phyloP scores from a whole-genome alignment of 805 yeast genomes.

The Kodamaea hsintzibuensis region DNA sequence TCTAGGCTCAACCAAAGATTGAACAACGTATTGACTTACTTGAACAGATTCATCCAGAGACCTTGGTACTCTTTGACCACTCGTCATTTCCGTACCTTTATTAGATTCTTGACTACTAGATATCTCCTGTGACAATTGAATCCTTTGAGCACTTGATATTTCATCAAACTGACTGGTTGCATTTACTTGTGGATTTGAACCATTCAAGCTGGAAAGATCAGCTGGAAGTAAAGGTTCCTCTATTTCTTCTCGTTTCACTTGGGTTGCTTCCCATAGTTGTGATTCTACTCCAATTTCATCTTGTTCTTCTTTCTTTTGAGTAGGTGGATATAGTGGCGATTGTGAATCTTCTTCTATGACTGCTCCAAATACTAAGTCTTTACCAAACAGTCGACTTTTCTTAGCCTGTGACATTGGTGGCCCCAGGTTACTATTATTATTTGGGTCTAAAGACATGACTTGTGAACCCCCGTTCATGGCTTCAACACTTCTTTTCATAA shows the following conservation, averaged over 20 bases:
- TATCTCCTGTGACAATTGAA: conserved; percentile 7
- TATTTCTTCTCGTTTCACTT: background rate
- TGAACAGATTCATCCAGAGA: background rate
- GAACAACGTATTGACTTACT: background rate
- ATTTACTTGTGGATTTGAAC: conserved; percentile 1
- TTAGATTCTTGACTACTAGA: conserved; percentile 7
- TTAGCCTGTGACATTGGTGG: background rate
- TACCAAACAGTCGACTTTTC: conserved; percentile 2
- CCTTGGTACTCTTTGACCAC: conserved; percentile 6
- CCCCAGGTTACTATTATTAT: background rate
- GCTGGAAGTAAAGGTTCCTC: background rate
- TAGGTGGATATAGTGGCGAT: conserved; percentile 7
- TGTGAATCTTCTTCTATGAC: conserved; percentile 8
- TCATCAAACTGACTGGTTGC: conserved; percentile 2
- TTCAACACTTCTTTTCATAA: conserved; percentile 4
- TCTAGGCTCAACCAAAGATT: background rate
- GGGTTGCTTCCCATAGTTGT: background rate
- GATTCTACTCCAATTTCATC: background rate
- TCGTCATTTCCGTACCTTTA: conserved; percentile 6
- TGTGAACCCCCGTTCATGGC: background rate
- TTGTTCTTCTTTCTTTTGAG: conserved; percentile 1
- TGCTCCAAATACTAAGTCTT: conserved; percentile 4
- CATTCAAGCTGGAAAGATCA: background rate
- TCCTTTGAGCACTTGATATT: conserved; percentile 1
- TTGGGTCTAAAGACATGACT: conserved; percentile 1